These are phyloP conservation scores for Dysphania ambrosioides DNA, from an alignment of 148 eudicot genomes.

Conservation along the genomic window DNA sequence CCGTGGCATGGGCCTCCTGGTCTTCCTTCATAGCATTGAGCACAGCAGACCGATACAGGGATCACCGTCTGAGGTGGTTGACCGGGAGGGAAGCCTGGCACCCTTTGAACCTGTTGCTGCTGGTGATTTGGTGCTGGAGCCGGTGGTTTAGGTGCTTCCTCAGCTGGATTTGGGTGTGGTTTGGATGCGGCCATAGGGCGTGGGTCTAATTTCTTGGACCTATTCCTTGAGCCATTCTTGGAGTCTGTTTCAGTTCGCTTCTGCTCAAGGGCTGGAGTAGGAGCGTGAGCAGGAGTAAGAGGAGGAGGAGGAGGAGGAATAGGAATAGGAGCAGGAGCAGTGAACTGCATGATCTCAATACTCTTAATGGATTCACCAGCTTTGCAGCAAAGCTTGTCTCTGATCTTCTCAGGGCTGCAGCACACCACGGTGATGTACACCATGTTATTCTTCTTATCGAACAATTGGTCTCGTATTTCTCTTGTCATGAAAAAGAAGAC, in stretches of 20 bases:
- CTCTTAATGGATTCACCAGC: slow-evolving; percentile 59
- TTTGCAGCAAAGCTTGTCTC: slow-evolving; percentile 65
- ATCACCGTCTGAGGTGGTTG: not conserved
- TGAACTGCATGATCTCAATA: slow-evolving; percentile 51
- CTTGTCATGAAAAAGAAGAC: slow-evolving; percentile 27
- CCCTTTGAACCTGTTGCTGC: slow-evolving; percentile 27
- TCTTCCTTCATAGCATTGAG: slow-evolving; percentile 28
- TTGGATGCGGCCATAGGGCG: slow-evolving; percentile 8
- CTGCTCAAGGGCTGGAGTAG: not conserved
- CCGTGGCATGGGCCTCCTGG: slow-evolving; percentile 40
- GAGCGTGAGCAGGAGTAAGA: slow-evolving; percentile 14
- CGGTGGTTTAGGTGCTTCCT: slow-evolving; percentile 9
- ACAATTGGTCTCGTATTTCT: slow-evolving; percentile 79
- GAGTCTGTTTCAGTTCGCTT: slow-evolving; percentile 10
- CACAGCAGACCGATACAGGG: slow-evolving; percentile 21
- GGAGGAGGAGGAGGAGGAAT: slow-evolving; percentile 26
- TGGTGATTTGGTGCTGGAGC: not conserved
- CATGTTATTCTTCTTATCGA: slow-evolving; percentile 58
- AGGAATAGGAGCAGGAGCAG: slow-evolving; percentile 24
- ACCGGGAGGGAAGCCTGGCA: slow-evolving; percentile 27
- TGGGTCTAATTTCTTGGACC: slow-evolving; percentile 10
- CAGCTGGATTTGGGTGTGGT: slow-evolving; percentile 15
- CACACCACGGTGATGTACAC: slow-evolving; percentile 72
- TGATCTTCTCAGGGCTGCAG: slow-evolving; percentile 79
- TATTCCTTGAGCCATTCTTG: slow-evolving; percentile 29